Base-by-base conservation (phyloP, 345 rosid genomes). In the Arabis hirsuta region DNA sequence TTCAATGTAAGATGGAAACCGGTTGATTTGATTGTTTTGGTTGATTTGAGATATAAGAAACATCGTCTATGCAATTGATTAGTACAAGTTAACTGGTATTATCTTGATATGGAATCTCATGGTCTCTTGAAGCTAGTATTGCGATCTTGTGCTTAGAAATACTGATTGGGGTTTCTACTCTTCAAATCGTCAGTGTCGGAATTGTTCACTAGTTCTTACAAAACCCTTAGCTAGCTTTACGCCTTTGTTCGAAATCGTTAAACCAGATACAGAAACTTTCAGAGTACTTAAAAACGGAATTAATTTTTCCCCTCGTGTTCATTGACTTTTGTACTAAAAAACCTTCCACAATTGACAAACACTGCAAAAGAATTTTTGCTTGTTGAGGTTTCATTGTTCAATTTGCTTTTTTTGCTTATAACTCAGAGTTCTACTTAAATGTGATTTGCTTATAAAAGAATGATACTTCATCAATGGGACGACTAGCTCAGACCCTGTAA, bases 181-280 rank as follows among this genome's bases (percentile, higher is more conserved):
- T 67, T 60, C 63, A 14, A 67, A 53, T 68, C 65, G 9, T n/a
- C 11, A 27, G 1, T 69, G 58, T 69, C 70, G 14, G 61, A 61
- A 52, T 76, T 62, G 32, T 48, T 58, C 20, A 48, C 38, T 44
- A 32, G 12, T 41, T 50, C 27, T 53, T 54, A 32, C 64, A 36
- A 12, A 20, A 31, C 12, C 12, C 46, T 9, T 56, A 59, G 9
- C 67, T 36, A 58, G 5, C 50, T 29, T 47, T 47, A 43, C 3
- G 34, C 57, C 60, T 66, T 20, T 41, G 26, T 4, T 34, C 42
- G 13, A 34, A 16, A 6, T 36, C 26, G 8, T 27, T n/a, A 43
- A 61, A 60, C 20, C 65, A 38, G 3, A 59, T 24, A 0, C 38
- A 34, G 38, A 34, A 34, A 6, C 1, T 34, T 34, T 32, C 22